Conservation (phyloP, 495 filamentous ascomycete species). For the Xylaria grammica region DNA sequence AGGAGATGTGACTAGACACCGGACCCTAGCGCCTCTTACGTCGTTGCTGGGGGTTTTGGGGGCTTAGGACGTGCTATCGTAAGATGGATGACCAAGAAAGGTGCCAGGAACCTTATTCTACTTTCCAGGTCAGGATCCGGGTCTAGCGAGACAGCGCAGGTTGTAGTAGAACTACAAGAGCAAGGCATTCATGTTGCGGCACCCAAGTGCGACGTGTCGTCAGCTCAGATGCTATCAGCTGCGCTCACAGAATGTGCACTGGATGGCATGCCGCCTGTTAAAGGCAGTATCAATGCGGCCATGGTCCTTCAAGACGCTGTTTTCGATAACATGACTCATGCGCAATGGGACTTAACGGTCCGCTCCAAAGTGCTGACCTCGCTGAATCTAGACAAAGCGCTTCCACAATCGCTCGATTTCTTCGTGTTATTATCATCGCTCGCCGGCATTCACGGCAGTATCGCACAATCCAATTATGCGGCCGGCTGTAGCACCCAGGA, state of each 20-base stretch:
- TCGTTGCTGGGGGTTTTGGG: conserved; percentile 49
- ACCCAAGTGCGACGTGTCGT: background rate
- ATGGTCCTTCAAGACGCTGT: background rate
- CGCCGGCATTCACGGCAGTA: conserved; percentile 51
- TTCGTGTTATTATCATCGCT: conserved; percentile 60
- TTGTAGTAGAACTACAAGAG: background rate
- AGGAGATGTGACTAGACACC: conserved; percentile 2
- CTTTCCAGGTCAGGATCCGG: conserved; percentile 39
- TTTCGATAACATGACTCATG: background rate
- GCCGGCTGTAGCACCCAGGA: conserved; percentile 60
- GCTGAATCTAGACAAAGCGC: conserved; percentile 45
- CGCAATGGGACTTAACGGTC: background rate
- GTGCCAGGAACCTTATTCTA: conserved; percentile 54
- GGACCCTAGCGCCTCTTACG: conserved; percentile 37
- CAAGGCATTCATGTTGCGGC: background rate
- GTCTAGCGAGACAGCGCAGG: background rate
- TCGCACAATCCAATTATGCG: conserved; percentile 59
- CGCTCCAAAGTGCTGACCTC: conserved; percentile 41
- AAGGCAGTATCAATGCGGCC: conserved; percentile 1
- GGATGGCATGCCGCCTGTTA: background rate
- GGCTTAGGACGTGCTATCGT: conserved; percentile 52
- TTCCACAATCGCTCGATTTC: conserved; percentile 53
- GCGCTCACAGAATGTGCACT: too few relatives aligned
- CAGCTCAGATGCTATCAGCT: background rate
- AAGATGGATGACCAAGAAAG: conserved; percentile 51